Evolutionary conservation across 208 protist genomes (phyloP).

Genomic region (Trypanosoma theileri): DNA sequence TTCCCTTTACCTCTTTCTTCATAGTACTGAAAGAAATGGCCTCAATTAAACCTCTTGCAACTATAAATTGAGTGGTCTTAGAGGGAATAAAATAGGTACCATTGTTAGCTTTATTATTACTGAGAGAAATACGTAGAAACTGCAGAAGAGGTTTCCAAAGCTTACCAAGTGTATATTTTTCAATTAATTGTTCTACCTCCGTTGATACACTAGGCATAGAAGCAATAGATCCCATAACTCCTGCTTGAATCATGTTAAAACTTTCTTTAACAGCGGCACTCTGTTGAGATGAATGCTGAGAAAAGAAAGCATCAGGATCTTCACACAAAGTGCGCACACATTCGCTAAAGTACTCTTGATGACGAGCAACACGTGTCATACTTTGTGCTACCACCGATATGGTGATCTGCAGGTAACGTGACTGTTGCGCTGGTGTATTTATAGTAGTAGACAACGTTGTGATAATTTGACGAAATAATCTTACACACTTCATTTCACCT

Average conservation of each 20-base stretch:
- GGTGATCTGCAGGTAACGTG: slow-evolving; percentile 37
- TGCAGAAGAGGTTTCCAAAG: slow-evolving; percentile 14
- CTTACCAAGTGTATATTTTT: slow-evolving; percentile 30
- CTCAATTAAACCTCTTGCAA: slow-evolving; percentile 13
- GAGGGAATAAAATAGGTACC: not conserved
- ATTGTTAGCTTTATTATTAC: not conserved
- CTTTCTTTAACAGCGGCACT: slow-evolving; percentile 21
- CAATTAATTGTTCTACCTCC: slow-evolving; percentile 28
- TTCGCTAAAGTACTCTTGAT: slow-evolving; percentile 43
- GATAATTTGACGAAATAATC: slow-evolving; percentile 71
- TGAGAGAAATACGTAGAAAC: not conserved
- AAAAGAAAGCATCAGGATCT: slow-evolving; percentile 28
- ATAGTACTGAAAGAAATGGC: not conserved
- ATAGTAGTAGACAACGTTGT: slow-evolving; percentile 41
- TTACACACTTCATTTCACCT: slow-evolving; percentile 44
- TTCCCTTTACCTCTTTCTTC: too few relatives aligned
- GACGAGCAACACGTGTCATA: slow-evolving; percentile 47
- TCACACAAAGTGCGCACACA: slow-evolving; percentile 51
- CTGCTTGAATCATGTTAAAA: slow-evolving; percentile 44
- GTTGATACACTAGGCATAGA: slow-evolving; percentile 38
- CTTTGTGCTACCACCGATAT: slow-evolving; percentile 35
- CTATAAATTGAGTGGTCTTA: not conserved
- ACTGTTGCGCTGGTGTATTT: slow-evolving; percentile 33
- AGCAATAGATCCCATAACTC: slow-evolving; percentile 33
- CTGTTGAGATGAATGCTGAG: slow-evolving; percentile 26